These are phyloP conservation scores for Nemania abortiva DNA, from an alignment of 2,329 filamentous ascomycete species.

Conservation along the genomic window DNA sequence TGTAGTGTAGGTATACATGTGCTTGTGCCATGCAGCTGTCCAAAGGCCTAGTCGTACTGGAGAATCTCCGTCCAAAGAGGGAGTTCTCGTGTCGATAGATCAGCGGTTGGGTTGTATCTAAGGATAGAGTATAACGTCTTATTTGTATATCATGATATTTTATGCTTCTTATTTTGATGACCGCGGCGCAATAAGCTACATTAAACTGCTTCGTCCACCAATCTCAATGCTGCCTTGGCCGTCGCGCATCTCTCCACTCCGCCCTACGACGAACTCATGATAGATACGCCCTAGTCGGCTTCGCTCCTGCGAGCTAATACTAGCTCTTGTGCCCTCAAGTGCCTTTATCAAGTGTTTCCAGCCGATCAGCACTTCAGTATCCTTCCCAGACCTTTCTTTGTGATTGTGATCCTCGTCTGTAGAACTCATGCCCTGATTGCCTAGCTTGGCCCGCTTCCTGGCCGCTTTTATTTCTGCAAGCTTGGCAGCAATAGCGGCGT, in stretches of 20 bases:
- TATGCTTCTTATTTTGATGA: neutral
- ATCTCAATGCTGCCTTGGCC: conserved; percentile 93
- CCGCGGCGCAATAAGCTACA: conserved; percentile 66
- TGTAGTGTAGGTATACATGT: too few species aligned
- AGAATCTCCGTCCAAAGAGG: too few species aligned
- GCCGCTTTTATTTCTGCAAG: conserved; percentile 81
- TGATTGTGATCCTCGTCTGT: conserved; percentile 45
- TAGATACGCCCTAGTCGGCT: conserved; percentile 84
- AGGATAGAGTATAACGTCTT: too few species aligned
- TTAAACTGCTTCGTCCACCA: conserved; percentile 91
- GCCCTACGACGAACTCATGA: conserved; percentile 88
- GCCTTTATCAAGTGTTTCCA: conserved; percentile 87
- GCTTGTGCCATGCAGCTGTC: too few species aligned
- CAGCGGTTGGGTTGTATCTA: too few species aligned
- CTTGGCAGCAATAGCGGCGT: conserved; percentile 83
- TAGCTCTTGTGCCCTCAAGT: conserved; percentile 80
- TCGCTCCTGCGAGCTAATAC: conserved; percentile 84
- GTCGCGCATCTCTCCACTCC: conserved; percentile 95
- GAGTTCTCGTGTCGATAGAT: too few species aligned
- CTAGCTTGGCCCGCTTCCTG: conserved; percentile 71
- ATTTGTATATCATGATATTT: neutral
- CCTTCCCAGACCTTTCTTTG: conserved; percentile 57
- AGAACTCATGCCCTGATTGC: conserved; percentile 52
- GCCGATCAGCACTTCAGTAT: conserved; percentile 80
- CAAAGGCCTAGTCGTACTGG: too few species aligned